These are phyloP conservation scores for Fomitopsis schrenkii DNA, from an alignment of 1,284 basidiomycete genomes.

Conservation along the genomic window DNA sequence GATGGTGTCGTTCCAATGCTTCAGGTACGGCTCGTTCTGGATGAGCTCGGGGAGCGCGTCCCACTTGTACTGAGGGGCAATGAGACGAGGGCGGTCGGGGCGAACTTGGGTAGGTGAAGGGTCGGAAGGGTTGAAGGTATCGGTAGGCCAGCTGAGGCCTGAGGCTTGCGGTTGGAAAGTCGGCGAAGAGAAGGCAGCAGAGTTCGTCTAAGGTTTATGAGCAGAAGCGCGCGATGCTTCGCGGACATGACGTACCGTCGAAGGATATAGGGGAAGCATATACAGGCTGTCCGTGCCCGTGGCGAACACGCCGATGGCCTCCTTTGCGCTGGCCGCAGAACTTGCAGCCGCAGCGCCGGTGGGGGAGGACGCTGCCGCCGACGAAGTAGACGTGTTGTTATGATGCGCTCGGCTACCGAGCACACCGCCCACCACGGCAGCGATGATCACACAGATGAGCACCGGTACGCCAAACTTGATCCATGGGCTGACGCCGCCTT, in stretches of 20 bases:
- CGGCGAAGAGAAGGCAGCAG: conserved; percentile 72
- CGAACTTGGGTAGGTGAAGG: conserved; percentile 61
- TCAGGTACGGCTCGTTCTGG: conserved; percentile 80
- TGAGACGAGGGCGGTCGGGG: conserved; percentile 83
- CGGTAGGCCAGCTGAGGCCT: conserved; percentile 68
- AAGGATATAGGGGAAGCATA: conserved; percentile 85
- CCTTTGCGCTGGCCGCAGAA: conserved; percentile 53
- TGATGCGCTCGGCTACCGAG: conserved; percentile 56
- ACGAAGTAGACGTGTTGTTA: conserved; percentile 36
- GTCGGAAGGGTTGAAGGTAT: conserved; percentile 64
- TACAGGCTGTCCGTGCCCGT: conserved; percentile 72
- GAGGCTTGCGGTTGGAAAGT: conserved; percentile 57
- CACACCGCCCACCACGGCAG: conserved; percentile 76
- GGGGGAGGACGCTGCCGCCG: conserved; percentile 21
- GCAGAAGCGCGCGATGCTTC: not conserved
- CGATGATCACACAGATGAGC: conserved; percentile 63
- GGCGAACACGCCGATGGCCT: conserved; percentile 60
- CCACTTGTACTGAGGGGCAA: conserved; percentile 94
- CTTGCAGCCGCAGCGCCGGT: conserved; percentile 33
- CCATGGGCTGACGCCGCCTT: conserved; percentile 45
- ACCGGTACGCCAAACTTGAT: conserved; percentile 65
- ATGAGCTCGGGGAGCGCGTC: conserved; percentile 79
- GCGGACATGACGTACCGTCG: conserved; percentile 55
- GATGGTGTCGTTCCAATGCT: conserved; percentile 89
- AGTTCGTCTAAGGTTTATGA: conserved; percentile 58